Evolutionary conservation across 169 alveolate genomes (phyloP).

Genomic region (Cryptosporidium canis): DNA sequence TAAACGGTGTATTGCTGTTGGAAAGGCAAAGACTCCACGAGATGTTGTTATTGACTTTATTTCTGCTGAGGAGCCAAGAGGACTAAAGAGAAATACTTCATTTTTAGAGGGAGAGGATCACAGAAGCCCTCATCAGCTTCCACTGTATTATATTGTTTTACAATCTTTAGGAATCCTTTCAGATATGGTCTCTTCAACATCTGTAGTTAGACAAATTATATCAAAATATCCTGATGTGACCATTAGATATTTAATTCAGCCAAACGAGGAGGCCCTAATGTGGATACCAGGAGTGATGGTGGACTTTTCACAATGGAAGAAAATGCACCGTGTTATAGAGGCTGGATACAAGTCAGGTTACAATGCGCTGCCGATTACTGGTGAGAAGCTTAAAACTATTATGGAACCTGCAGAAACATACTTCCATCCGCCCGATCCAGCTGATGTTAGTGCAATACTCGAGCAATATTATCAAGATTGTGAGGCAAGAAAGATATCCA

Average conservation of each 20-base stretch:
- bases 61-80: conserved; percentile 64
- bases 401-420: conserved; percentile 67
- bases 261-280: conserved; percentile 67
- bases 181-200: conserved; percentile 66
- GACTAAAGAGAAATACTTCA: conserved; percentile 17
- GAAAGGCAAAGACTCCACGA: conserved; percentile 61
- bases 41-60: conserved; percentile 69
- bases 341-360: conserved; percentile 68
- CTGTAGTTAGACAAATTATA: conserved; percentile 61
- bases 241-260: conserved; percentile 63
- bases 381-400: conserved; percentile 19
- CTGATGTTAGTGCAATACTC: conserved; percentile 49
- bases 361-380: conserved; percentile 58
- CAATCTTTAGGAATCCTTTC: conserved; percentile 59
- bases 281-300: conserved; percentile 69
- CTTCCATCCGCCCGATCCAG: conserved; percentile 68
- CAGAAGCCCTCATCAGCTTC: conserved; percentile 59
- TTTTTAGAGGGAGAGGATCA: conserved; percentile 53
- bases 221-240: conserved; percentile 70
- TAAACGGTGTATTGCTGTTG: conserved; percentile 69
- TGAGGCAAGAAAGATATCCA: conserved; percentile 60
- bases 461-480: conserved; percentile 68
- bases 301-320: conserved; percentile 70
- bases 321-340: conserved; percentile 57
- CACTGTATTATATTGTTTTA: conserved; percentile 34